These are phyloP conservation scores for Heracleum sosnowskyi DNA, from an alignment of 129 eudicot genomes.

Conservation along the genomic window DNA sequence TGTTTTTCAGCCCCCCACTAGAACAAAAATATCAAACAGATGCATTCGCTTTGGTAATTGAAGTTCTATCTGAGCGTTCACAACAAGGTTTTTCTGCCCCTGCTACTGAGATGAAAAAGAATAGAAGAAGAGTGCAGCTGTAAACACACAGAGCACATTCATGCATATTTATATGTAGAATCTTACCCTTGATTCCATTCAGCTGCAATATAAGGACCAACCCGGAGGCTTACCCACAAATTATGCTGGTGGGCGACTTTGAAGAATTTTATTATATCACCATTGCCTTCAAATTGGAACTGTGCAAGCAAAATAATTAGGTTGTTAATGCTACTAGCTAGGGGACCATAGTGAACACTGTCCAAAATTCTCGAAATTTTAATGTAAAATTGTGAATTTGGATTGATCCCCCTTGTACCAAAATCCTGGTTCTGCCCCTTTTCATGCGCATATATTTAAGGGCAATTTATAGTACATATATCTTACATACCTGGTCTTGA, in stretches of 20 bases:
- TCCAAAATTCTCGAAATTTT: too few species aligned
- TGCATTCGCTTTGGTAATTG: too few species aligned
- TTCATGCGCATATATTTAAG: background rate
- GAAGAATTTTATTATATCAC: conserved; percentile 59
- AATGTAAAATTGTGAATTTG: too few species aligned
- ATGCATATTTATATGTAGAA: background rate
- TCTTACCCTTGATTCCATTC: conserved; percentile 89
- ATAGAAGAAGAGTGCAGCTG: too few species aligned
- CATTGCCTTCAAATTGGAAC: conserved; percentile 61
- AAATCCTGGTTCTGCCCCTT: too few species aligned
- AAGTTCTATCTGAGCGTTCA: too few species aligned
- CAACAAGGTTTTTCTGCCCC: too few species aligned
- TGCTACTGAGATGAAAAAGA: too few species aligned
- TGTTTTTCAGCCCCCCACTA: too few species aligned
- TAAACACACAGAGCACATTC: background rate
- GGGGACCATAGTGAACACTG: too few species aligned
- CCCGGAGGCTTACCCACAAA: conserved; percentile 56
- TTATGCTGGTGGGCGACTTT: conserved; percentile 46
- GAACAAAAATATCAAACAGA: too few species aligned
- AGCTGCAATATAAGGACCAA: conserved; percentile 86
- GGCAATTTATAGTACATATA: background rate
- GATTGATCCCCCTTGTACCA: too few species aligned
- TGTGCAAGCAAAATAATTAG: conserved; percentile 11
- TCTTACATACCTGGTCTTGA: conserved; percentile 53
- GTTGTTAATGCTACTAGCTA: background rate